Evolutionary conservation across 2,329 filamentous ascomycete species (phyloP).

Genomic region (Phialemoniopsis sp.): DNA sequence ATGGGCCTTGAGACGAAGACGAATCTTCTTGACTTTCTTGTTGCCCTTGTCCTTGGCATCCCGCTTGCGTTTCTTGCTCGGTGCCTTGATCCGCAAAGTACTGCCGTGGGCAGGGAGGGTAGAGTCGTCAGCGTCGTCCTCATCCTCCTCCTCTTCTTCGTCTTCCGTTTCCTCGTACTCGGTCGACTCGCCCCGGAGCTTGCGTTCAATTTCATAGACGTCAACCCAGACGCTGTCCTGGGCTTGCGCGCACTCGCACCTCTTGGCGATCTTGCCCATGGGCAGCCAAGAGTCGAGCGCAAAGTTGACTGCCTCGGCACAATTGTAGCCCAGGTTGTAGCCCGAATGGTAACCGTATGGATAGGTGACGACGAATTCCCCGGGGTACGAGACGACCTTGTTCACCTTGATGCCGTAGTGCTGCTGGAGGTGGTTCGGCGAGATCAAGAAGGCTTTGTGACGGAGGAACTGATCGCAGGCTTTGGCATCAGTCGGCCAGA

Average conservation of each 20-base stretch:
- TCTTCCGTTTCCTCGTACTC: constrained; percentile 78
- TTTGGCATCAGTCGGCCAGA: constrained; percentile 94
- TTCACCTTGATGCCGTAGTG: constrained; percentile 96
- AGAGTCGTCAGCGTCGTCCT: constrained; percentile 69
- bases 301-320: constrained; percentile 97
- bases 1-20: constrained; percentile 67
- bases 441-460: constrained; percentile 97
- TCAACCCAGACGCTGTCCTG: constrained; percentile 99
- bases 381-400: constrained; percentile 89
- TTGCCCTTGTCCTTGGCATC: constrained; percentile 31
- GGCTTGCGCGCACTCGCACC: constrained; percentile 91
- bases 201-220: constrained; percentile 92
- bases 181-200: constrained; percentile 82
- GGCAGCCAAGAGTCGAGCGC: constrained; percentile 92
- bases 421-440: constrained; percentile 78
- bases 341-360: constrained; percentile 98
- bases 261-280: constrained; percentile 92
- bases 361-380: constrained; percentile 97
- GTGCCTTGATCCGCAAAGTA: constrained; percentile 53
- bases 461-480: constrained; percentile 93
- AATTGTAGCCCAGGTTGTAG: constrained; percentile 97
- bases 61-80: constrained; percentile 66
- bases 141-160: constrained; percentile 63
- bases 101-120: constrained; percentile 62
- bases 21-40: constrained; percentile 70